These are phyloP conservation scores for Apiotrichum veenhuisii DNA, from an alignment of 1,284 basidiomycete species.

Conservation along the genomic window DNA sequence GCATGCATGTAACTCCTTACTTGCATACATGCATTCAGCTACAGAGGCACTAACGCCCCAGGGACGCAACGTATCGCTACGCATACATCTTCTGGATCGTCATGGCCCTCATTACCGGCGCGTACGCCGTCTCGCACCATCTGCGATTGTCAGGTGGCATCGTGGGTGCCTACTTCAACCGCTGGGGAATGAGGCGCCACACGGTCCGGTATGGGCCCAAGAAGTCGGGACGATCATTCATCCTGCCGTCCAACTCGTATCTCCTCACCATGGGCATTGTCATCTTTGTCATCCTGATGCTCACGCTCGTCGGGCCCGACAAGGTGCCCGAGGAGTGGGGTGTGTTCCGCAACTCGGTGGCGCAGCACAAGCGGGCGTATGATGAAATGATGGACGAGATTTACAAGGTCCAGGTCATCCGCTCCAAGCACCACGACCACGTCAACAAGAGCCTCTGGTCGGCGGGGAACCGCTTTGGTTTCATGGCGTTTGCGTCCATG, in stretches of 20 bases:
- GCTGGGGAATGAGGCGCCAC: conserved; percentile 35
- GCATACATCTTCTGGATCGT: conserved; percentile 45
- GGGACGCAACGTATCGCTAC: conserved; percentile 38
- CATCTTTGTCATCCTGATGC: conserved; percentile 51
- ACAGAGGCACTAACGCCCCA: neutral
- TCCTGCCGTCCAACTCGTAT: conserved; percentile 63
- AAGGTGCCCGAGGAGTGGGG: conserved; percentile 59
- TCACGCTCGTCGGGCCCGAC: conserved; percentile 66
- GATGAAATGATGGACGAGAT: neutral
- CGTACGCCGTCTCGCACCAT: conserved; percentile 43
- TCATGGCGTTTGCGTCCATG: conserved; percentile 72
- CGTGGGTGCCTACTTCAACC: conserved; percentile 35
- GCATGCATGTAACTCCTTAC: neutral
- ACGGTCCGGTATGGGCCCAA: conserved; percentile 20
- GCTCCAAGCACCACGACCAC: conserved; percentile 47
- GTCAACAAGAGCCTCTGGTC: conserved; percentile 77
- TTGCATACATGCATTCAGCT: neutral
- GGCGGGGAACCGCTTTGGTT: conserved; percentile 65
- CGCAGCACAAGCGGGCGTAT: neutral
- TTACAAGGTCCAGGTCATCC: conserved; percentile 13
- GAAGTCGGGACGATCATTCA: conserved; percentile 50
- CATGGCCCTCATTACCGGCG: conserved; percentile 28
- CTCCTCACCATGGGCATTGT: conserved; percentile 55
- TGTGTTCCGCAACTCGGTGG: neutral
- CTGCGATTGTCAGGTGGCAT: conserved; percentile 34